Evolutionary conservation across 2,329 filamentous ascomycete genomes (phyloP), one percentile per base, ranked within the genome.

Genomic region (Aureobasidium sp.): DNA sequence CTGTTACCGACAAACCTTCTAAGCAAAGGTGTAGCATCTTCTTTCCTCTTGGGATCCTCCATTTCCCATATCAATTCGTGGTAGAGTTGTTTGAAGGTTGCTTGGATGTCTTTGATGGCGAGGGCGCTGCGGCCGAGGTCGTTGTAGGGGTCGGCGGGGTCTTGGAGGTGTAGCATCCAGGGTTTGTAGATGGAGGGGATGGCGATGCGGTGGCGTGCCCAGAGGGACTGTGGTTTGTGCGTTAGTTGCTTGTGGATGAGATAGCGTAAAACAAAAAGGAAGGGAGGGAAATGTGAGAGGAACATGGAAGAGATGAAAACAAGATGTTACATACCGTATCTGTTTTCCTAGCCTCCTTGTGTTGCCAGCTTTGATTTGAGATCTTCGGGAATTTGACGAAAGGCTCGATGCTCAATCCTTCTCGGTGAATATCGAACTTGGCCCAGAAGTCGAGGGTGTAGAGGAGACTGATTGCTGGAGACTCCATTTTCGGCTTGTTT

Each of bases 131-230:
- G 71, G 37, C 84, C 84, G 1, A 86, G 74, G 67, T 87, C 81
- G 68, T 84, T 85, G 67, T 76, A 75, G 25, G 77, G 75, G 67
- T 85, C 78, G 8, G 81, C 80, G 0, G 84, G 84, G 66, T 87
- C 83, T 69, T 85, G 82, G 14, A 87, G 73, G 62, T 75, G 81
- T 54, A 86, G 73, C 54, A 81, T 71, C 60, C 75, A 73, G 13
- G 65, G 73, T 64, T 69, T 75, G 59, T 71, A 68, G 27, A 58
- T 61, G 47, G 64, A 64, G 27, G 39, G 39, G n/a, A 37, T 13
- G 6, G 68, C 65, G 25, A 65, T 21, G 16, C 36, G 32, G 57
- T 50, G 57, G 41, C 59, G 42, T 13, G 16, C n/a, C 49, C 25
- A 34, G 27, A 44, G 42, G 50, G 61, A 60, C 10, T 68, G 59